Evolutionary conservation across 176 grass and related monocot genomes (phyloP), one percentile per base, ranked within the genome.

Genomic region (Ensete glaucum): DNA sequence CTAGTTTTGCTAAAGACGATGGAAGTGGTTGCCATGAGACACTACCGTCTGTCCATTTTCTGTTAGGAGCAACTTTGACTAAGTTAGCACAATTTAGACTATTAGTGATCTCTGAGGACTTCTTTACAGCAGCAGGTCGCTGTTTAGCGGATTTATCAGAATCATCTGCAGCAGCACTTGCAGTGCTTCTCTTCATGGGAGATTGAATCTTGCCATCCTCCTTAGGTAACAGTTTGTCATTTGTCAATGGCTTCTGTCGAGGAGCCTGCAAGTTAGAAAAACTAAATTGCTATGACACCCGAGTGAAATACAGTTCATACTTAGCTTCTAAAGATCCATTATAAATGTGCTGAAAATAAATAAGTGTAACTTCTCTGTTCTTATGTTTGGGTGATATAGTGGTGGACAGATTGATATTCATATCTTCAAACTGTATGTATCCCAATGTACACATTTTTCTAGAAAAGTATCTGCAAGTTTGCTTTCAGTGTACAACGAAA

Each of bases 21-120:
- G 87, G 93, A 79, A 97, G 82, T 75, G 85, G 79, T 71, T 81
- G 25, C 93, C 90, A 97, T n/a, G 80, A 82, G 79, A 72, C 85
- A 75, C 82, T 83, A 54, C 80, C 79, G 78, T 92, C 90, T 73
- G 88, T 93, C 82, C 88, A 74, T 84, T 82, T 89, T 86, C 90
- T 97, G 72, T 81, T 93, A 83, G 86, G 64, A 29, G 76, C 87
- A 50, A 97, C 55, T 85, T 93, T 93, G 19, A 97, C 84, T 82
- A 97, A 76, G 83, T 91, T 97, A 76, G 75, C 83, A 73, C 73
- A 51, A 85, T 90, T 93, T 62, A 78, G 78, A 64, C 83, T 90
- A 84, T 74, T 82, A 81, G 66, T 60, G 58, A 72, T 54, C 17
- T 86, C 89, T 63, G 83, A 81, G 50, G 77, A 67, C 73, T 71